phyloP scores from a whole-genome alignment of 2,329 filamentous ascomycete genomes.

The Arthrobotrys musiformis region DNA sequence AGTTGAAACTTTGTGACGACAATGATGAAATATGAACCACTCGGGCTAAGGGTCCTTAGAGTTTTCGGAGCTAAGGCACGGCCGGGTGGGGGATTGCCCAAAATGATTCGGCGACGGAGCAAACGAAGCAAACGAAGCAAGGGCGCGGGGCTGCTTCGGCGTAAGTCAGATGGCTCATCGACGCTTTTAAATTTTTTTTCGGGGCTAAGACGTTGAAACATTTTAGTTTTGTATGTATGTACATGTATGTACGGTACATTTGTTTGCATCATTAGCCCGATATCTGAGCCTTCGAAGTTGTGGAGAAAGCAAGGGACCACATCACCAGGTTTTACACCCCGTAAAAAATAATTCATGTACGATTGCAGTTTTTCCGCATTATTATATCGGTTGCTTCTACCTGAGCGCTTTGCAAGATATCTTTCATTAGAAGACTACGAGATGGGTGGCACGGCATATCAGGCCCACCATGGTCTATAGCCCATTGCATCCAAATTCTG shows the following conservation, averaged over 20 bases:
- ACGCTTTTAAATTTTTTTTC: conserved; percentile 3
- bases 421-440: neutral
- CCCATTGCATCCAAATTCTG: conserved; percentile 17
- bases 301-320: conserved; percentile 19
- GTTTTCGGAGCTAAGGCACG: conserved; percentile 25
- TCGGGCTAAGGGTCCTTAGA: neutral
- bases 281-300: conserved; percentile 9
- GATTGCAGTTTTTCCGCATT: neutral
- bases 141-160: conserved; percentile 13
- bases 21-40: conserved; percentile 10
- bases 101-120: conserved; percentile 26
- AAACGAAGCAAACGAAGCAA: conserved; percentile 27
- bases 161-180: conserved; percentile 9
- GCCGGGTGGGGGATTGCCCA: conserved; percentile 5
- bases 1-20: neutral
- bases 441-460: conserved; percentile 42
- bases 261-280: neutral
- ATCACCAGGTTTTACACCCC: neutral
- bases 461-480: conserved; percentile 41
- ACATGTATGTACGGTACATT: neutral
- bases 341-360: neutral
- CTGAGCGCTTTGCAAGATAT: conserved; percentile 1
- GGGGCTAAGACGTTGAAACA: conserved; percentile 3
- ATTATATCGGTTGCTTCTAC: neutral
- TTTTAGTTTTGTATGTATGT: neutral